Evolutionary conservation across 2,329 filamentous ascomycete species (phyloP).

Genomic region (Aspergillus hiratsukae): DNA sequence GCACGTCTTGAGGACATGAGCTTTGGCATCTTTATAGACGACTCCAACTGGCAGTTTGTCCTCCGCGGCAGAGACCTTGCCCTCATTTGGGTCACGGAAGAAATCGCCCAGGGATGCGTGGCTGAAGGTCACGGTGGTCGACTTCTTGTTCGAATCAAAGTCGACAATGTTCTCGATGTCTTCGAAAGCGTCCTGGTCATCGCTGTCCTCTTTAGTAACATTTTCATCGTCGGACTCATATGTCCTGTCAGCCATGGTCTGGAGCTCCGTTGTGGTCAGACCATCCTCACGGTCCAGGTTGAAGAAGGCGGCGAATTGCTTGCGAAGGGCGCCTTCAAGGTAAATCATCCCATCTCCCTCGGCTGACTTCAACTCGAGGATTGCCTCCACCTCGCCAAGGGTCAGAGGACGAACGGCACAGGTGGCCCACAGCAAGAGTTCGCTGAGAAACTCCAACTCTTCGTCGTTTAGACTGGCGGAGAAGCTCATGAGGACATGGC

Average conservation of each 20-base stretch:
- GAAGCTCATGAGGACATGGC: constrained; percentile 39
- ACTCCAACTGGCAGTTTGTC: constrained; percentile 13
- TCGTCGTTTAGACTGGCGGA: constrained; percentile 24
- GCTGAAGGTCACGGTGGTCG: constrained; percentile 17
- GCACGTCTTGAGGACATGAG: constrained; percentile 3
- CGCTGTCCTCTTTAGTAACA: background rate
- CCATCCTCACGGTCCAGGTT: constrained; percentile 43
- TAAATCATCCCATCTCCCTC: constrained; percentile 33
- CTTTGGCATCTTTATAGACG: constrained; percentile 11
- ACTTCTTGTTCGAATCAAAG: constrained; percentile 16
- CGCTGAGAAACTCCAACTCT: constrained; percentile 43
- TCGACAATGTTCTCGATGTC: constrained; percentile 6
- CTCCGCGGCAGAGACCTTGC: constrained; percentile 12
- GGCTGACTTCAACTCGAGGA: constrained; percentile 41
- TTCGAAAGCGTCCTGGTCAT: constrained; percentile 7
- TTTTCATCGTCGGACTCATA: constrained; percentile 10
- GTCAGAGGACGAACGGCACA: constrained; percentile 44
- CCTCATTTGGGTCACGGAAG: constrained; percentile 10
- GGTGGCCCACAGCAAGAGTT: constrained; percentile 45
- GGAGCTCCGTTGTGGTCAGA: constrained; percentile 16
- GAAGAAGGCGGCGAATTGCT: constrained; percentile 47
- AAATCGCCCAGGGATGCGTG: constrained; percentile 24
- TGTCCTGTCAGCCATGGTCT: constrained; percentile 1
- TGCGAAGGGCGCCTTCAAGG: constrained; percentile 40
- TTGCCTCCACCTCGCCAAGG: constrained; percentile 43